phyloP scores from a whole-genome alignment of 371 early-diverging fungal genomes.

The Mucor indicus region DNA sequence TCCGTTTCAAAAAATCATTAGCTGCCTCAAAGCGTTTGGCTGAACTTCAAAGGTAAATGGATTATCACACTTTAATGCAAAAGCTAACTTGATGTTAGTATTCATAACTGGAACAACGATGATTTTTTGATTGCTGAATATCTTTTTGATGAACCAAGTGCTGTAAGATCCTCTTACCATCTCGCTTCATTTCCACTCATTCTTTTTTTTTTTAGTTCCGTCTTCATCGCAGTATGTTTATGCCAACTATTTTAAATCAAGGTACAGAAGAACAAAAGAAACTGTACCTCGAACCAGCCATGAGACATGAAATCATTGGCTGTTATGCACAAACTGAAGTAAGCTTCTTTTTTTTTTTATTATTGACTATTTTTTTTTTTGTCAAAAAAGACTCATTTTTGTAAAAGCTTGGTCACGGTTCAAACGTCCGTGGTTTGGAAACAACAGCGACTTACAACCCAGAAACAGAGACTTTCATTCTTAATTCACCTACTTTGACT shows the following conservation, averaged over 20 bases:
- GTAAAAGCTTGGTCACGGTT: conserved; percentile 65
- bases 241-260: conserved; percentile 67
- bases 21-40: conserved; percentile 49
- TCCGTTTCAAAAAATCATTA: conserved; percentile 48
- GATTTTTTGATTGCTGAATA: conserved; percentile 52
- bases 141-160: conserved; percentile 55
- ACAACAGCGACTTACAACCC: conserved; percentile 80
- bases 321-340: conserved; percentile 78
- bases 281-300: conserved; percentile 60
- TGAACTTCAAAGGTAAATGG: conserved; percentile 44
- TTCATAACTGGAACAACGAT: conserved; percentile 53
- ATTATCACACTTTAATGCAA: too few species aligned
- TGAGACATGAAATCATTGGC: conserved; percentile 66
- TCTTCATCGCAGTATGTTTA: conserved; percentile 67
- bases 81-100: too few species aligned
- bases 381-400: too few species aligned
- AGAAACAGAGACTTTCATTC: conserved; percentile 67
- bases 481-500: conserved; percentile 76
- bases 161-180: too few species aligned
- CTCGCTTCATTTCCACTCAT: too few species aligned
- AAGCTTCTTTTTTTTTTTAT: too few species aligned
- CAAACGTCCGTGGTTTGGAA: conserved; percentile 83
- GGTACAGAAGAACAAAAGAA: conserved; percentile 67
- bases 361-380: too few species aligned
- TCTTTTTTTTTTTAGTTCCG: conserved; percentile 36